Base-by-base conservation (phyloP, 371 early-diverging fungal species). In the Mortierella sp. region DNA sequence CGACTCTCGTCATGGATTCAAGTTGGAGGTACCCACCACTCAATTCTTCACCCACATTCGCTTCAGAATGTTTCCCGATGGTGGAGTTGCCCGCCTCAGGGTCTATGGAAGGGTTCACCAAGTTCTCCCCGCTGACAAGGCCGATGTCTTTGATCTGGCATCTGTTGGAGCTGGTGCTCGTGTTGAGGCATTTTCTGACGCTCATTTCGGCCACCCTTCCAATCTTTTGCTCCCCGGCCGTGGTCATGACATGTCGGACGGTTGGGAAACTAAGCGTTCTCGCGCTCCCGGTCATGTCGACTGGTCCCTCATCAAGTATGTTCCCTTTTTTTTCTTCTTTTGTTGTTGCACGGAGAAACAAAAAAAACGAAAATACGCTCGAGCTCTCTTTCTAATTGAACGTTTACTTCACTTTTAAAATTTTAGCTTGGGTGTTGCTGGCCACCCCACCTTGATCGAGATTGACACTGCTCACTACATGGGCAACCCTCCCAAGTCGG, bases 11-110 rank as follows among this genome's bases (percentile, higher is more conserved):
- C 95, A 96, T 79, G 92, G 92, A 44, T 93, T 97, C 80, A 90
- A 89, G 3, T 88, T 95, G 73, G 90, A 89, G 68, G 79, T 87
- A 7, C 84, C 89, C 31, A 84, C 87, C 19, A 76, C 79, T 11
- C 54, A 60, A 8, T 82, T 88, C 19, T 96, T 84, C 80, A 96
- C 93, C 70, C 94, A 95, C 79, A 83, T 98, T 72, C 93, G 97
- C 74, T 89, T 97, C 73, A 92, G 92, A 70, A 94, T 96, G 84
- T 95, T 92, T 75, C 97, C 97, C 13, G 97, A 97, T 84, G 98
- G 98, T 70, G 97, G 97, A 74, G 94, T 97, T 78, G 90, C 93
- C 47, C 95, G 97, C 55, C 92, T 97, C 83, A 92, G 96, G 72
- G 95, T 92, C 42, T 96, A 95, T 75, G 97, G 97, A 45, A 89